Conservation (phyloP, 139 green algal genomes). For the Picochlorum sp. region DNA sequence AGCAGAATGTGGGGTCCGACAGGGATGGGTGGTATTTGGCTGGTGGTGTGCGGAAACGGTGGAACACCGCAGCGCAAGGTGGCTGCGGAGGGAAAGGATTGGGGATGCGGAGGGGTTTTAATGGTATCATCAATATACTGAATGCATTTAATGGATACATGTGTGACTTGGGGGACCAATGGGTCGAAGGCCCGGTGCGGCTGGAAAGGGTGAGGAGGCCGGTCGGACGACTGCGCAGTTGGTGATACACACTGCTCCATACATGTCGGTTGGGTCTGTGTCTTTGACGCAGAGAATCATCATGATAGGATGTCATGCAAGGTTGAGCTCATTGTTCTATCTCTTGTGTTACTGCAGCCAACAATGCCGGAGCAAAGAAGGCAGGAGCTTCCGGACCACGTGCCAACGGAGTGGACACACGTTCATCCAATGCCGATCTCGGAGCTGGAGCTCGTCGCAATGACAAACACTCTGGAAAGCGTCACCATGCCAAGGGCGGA, state of each 20-base stretch:
- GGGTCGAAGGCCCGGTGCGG: too few relatives aligned
- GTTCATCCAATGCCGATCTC: conserved; percentile 18
- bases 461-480: not conserved
- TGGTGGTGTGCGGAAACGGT: too few relatives aligned
- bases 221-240: too few relatives aligned
- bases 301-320: not conserved
- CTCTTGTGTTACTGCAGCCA: not conserved
- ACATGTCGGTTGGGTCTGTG: conserved; percentile 2
- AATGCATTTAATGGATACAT: too few relatives aligned
- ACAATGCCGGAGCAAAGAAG: conserved; percentile 11
- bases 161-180: too few relatives aligned
- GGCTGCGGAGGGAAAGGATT: not conserved
- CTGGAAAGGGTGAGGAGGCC: too few relatives aligned
- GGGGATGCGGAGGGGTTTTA: too few relatives aligned
- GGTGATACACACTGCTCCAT: too few relatives aligned
- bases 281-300: not conserved
- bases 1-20: too few relatives aligned
- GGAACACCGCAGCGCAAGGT: not conserved
- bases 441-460: not conserved
- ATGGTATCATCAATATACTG: too few relatives aligned
- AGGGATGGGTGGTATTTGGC: too few relatives aligned
- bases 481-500: conserved; percentile 10
- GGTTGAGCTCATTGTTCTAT: too few relatives aligned
- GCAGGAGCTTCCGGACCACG: not conserved
- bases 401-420: not conserved